These are phyloP conservation scores for Mucuna pruriens DNA, from an alignment of 306 rosid genomes.

Conservation along the genomic window DNA sequence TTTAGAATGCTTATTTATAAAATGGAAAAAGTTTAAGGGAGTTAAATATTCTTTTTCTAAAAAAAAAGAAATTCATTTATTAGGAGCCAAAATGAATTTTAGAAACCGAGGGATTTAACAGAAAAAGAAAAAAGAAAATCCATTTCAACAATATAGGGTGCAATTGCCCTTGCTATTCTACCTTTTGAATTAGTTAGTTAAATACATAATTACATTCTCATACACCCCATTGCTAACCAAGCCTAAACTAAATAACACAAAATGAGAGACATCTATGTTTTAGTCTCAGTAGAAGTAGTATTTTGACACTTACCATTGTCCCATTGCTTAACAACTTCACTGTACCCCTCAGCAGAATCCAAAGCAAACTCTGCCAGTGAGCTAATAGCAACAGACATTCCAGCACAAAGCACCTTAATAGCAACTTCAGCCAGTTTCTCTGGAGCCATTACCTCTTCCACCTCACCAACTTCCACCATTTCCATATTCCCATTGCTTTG, in stretches of 20 bases:
- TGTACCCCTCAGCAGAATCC: conserved; percentile 67
- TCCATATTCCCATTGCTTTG: conserved; percentile 57
- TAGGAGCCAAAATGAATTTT: neutral
- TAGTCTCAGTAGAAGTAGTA: conserved; percentile 20
- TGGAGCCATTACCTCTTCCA: conserved; percentile 70
- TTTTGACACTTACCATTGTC: conserved; percentile 49
- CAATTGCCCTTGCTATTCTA: conserved; percentile 47
- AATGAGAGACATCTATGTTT: conserved; percentile 31
- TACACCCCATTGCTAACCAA: conserved; percentile 15
- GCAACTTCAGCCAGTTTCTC: conserved; percentile 82
- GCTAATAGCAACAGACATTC: conserved; percentile 78
- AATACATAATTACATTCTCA: conserved; percentile 49
- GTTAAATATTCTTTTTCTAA: neutral
- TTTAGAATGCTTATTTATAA: no score
- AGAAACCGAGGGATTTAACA: neutral
- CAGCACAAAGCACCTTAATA: conserved; percentile 78
- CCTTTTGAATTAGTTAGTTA: conserved; percentile 39
- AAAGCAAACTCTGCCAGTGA: conserved; percentile 68
- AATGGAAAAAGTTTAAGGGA: no score
- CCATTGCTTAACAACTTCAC: conserved; percentile 66
- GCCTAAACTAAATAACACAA: conserved; percentile 22
- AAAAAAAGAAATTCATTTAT: neutral
- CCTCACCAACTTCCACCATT: conserved; percentile 59
- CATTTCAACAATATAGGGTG: conserved; percentile 4
- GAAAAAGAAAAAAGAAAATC: neutral